These are phyloP conservation scores for Citrullus mucosospermus DNA, from an alignment of 306 rosid species.

Conservation along the genomic window DNA sequence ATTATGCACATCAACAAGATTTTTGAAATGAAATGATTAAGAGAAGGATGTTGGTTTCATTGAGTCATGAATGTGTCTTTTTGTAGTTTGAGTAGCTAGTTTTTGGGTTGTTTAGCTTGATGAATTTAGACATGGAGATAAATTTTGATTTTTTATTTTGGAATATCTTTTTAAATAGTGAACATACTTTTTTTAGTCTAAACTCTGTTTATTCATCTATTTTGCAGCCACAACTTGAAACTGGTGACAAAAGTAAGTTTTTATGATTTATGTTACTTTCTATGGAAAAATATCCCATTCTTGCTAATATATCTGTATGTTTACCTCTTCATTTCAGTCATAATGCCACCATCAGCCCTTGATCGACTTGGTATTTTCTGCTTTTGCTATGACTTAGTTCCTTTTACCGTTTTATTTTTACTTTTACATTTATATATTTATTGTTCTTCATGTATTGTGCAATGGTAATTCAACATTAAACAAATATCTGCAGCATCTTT, in stretches of 20 bases:
- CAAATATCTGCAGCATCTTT: constrained; percentile 58
- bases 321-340: constrained; percentile 41
- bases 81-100: background rate
- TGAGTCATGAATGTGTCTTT: background rate
- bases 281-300: constrained; percentile 1
- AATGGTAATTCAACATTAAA: constrained; percentile 16
- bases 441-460: background rate
- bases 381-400: background rate
- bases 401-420: background rate
- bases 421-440: background rate
- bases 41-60: background rate
- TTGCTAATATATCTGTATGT: constrained; percentile 6
- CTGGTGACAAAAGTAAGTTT: constrained; percentile 90
- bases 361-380: constrained; percentile 76
- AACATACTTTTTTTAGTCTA: background rate
- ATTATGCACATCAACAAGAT: background rate
- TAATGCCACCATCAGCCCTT: constrained; percentile 99
- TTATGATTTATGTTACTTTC: background rate
- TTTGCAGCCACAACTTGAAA: constrained; percentile 87
- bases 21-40: background rate
- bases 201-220: constrained; percentile 11
- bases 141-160: background rate
- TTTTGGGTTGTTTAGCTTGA: background rate
- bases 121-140: background rate
- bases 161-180: background rate